Base-by-base conservation (phyloP, 169 alveolate species). In the Plasmodium ovale region DNA sequence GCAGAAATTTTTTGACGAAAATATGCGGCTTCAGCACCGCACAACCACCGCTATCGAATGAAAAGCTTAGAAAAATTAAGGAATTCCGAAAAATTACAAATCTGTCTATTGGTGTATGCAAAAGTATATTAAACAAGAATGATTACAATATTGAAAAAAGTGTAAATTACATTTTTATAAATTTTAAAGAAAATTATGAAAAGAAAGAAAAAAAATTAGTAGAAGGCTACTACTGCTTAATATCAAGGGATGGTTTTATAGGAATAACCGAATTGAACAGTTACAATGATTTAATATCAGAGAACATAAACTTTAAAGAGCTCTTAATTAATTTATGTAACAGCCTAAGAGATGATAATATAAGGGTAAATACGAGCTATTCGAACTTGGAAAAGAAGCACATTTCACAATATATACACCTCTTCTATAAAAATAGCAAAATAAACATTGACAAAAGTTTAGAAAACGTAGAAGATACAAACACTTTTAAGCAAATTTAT, bases 201-300 rank as follows among this genome's bases (percentile, higher is more conserved):
- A 68, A 37, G 9, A 74, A 60, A 60, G 54, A 85, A 7, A 59
- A 29, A 39, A 39, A 85, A 31, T 68, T 85, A 70, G 42, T 64
- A 68, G 91, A 85, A 68, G 91, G 91, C 9, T 85, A 68, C 49
- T 68, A 85, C 58, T 85, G 91, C 59, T 68, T 85, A 54, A 54
- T n/a, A 29, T 58, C 44, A 19, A 33, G 44, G 39, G 68, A 42
- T 3, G 69, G 56, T 29, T 25, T 27, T 1, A 56, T 72, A 67
- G 87, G 87, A 21, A 33, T 85, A 85, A 16, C 56, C 21, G 87
- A 85, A 44, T 49, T 85, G 16, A 69, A 56, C 27, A 29, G 91
- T 31, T 85, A 56, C 49, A 85, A 58, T 69, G 91, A 85, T 59
- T 67, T 85, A 68, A 53, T 85, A 10, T 56, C 87, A n/a, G 91